phyloP scores from a whole-genome alignment of 2,329 filamentous ascomycete species.

The Sporothrix inflata region DNA sequence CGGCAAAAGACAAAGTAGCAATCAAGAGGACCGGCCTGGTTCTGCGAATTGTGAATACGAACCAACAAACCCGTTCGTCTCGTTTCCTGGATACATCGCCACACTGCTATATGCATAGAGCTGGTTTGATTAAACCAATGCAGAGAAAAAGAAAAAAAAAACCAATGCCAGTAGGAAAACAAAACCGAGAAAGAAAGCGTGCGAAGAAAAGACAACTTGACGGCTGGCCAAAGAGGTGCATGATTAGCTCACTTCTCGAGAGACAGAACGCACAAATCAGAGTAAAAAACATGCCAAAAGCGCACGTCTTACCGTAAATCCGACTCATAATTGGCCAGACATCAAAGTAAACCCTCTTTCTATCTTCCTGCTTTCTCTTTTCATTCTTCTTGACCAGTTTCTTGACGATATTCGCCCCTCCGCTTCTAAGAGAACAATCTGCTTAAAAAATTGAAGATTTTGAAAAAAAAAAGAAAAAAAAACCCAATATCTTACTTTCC shows the following conservation, averaged over 20 bases:
- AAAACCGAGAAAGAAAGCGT: neutral
- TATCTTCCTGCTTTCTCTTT: too few species aligned
- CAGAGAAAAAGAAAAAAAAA: neutral
- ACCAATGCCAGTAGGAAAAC: neutral
- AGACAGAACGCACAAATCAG: too few species aligned
- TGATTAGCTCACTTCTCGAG: neutral
- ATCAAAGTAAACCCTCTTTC: too few species aligned
- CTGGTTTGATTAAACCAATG: neutral
- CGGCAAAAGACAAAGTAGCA: neutral
- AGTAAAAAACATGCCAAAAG: too few species aligned
- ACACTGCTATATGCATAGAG: neutral
- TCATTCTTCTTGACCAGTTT: too few species aligned
- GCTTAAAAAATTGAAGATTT: too few species aligned
- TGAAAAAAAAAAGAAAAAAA: too few species aligned
- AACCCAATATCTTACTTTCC: too few species aligned
- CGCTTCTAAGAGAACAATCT: too few species aligned
- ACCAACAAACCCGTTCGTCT: neutral
- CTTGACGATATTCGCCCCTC: too few species aligned
- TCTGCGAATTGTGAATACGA: neutral
- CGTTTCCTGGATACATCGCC: neutral
- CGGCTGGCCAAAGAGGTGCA: conserved; percentile 9
- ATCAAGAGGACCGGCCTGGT: neutral
- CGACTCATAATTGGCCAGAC: too few species aligned
- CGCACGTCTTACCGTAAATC: too few species aligned
- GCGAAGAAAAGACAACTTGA: neutral